Evolutionary conservation across 805 yeast genomes (phyloP), one percentile per base, ranked within the genome.

Genomic region (Starmera caribaea): DNA sequence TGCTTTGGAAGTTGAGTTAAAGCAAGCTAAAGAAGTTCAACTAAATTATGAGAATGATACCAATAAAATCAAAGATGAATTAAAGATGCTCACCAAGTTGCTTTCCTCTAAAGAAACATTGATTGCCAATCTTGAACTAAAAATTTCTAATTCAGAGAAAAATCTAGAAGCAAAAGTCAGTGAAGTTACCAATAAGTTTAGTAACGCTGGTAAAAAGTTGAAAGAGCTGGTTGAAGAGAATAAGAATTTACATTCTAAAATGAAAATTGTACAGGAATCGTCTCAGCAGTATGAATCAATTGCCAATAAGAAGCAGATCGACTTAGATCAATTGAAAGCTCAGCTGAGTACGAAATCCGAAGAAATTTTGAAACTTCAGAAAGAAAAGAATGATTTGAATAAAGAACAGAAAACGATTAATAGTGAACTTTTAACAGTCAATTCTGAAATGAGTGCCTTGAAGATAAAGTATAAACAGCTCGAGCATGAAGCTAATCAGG

Each of bases 401-500:
- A 26, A 41, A 6, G 63, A 63, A 33, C 56, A 59, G 39, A 48
- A 54, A 2, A 42, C 45, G 15, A 51, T 57, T 2, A 37, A 52
- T 9, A 34, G 30, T 3, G 64, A 62, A 27, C 46, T 63, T 15
- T 55, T 48, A 14, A 38, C 44, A 2, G 48, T 54, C 0, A 58
- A 56, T 39, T 38, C 41, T 11, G 59, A 65, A 32, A 43, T 60
- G 30, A 39, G 40, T 2, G 45, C 42, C 13, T 42, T 52, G 37
- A 53, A 50, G 15, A 6, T 43, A 7, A 58, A 58, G 35, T 49
- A 54, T 42, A 57, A 59, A 43, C 63, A 62, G 36, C 53, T 76
- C 17, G 71, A 74, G 44, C 68, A 65, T 32, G 74, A 72, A 36
- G 67, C 69, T 7, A 53, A 49, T 34, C 68, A 68, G 44, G 65